Evolutionary conservation across 352 stramenopile species (phyloP).

Genomic region (Pythium dissimile): DNA sequence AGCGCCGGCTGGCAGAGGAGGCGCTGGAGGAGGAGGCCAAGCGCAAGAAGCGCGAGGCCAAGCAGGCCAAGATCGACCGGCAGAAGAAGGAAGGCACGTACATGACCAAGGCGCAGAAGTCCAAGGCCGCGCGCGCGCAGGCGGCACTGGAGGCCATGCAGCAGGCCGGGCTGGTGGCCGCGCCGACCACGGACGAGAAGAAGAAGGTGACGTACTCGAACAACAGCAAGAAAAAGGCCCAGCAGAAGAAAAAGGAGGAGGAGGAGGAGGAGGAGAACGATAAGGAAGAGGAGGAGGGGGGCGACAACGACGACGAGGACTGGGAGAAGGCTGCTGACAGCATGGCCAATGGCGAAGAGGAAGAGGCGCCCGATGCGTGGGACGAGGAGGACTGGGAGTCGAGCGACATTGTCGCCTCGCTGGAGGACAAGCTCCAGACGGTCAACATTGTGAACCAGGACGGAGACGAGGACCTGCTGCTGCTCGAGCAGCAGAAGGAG

Average conservation of each 20-base stretch:
- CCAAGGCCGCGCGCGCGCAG: constrained; percentile 88
- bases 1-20: constrained; percentile 40
- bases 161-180: constrained; percentile 84
- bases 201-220: constrained; percentile 91
- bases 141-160: constrained; percentile 91
- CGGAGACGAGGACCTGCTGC: constrained; percentile 93
- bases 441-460: constrained; percentile 57
- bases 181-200: constrained; percentile 62
- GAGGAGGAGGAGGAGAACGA: constrained; percentile 29
- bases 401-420: constrained; percentile 67
- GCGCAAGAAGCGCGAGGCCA: constrained; percentile 83
- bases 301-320: constrained; percentile 53
- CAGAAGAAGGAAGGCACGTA: constrained; percentile 97
- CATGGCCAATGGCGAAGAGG: constrained; percentile 36
- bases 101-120: constrained; percentile 99
- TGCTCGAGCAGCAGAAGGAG: constrained; percentile 94
- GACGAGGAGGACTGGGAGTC: constrained; percentile 84
- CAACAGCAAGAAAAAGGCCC: constrained; percentile 22
- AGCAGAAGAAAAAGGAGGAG: constrained; percentile 72
- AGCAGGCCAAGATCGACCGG: constrained; percentile 86
- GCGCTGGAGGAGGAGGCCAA: constrained; percentile 53
- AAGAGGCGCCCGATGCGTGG: constrained; percentile 71
- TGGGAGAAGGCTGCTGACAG: constrained; percentile 59
- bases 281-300: constrained; percentile 31
- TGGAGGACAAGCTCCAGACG: constrained; percentile 74